phyloP scores from a whole-genome alignment of 306 rosid genomes.

The Aeschynomene evenia region DNA sequence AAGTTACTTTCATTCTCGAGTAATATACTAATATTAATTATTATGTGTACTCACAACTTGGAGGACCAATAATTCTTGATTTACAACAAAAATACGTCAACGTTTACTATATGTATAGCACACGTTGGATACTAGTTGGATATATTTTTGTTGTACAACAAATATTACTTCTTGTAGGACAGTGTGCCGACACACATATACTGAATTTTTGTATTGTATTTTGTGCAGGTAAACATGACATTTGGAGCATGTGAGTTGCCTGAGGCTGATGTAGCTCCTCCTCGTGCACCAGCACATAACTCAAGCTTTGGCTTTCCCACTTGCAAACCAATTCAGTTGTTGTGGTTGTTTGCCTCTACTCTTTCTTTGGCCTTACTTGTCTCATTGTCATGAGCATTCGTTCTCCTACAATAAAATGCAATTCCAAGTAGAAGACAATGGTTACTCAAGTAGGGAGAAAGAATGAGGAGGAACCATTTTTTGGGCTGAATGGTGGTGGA shows the following conservation, averaged over 20 bases:
- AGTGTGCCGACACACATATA: too few relatives aligned
- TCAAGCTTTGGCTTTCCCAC: conserved; percentile 34
- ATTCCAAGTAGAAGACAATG: neutral
- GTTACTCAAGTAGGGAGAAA: neutral
- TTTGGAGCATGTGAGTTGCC: conserved; percentile 57
- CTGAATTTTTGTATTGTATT: conserved; percentile 7
- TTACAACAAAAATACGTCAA: too few relatives aligned
- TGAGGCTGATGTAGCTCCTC: conserved; percentile 38
- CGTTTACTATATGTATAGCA: too few relatives aligned
- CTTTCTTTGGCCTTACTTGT: conserved; percentile 28
- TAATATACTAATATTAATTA: too few relatives aligned
- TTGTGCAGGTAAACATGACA: conserved; percentile 57
- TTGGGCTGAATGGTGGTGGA: neutral
- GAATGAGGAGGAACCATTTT: neutral
- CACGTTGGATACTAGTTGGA: too few relatives aligned
- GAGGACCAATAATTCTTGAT: too few relatives aligned
- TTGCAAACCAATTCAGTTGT: conserved; percentile 30
- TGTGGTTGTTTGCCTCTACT: conserved; percentile 34
- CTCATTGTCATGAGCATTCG: conserved; percentile 11
- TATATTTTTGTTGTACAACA: too few relatives aligned
- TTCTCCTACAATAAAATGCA: neutral
- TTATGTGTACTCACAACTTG: too few relatives aligned
- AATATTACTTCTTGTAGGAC: too few relatives aligned
- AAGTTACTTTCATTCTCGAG: neutral
- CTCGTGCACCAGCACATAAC: neutral